These are phyloP conservation scores for Monosporascus sp. DNA, from an alignment of 2,329 filamentous ascomycete genomes.

Conservation along the genomic window DNA sequence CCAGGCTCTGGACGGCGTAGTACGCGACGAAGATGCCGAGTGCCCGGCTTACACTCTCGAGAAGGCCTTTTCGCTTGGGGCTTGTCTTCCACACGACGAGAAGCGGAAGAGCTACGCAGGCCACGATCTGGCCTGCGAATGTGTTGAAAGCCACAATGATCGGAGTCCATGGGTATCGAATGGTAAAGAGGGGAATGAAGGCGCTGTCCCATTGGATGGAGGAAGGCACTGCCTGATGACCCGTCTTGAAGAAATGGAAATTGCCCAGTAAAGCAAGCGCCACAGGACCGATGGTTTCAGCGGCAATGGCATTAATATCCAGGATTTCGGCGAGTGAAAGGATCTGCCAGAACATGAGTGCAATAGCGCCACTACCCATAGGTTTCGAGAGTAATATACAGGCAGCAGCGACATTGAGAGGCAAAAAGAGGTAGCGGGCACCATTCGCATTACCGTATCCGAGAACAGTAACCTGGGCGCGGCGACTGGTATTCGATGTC, in stretches of 20 bases:
- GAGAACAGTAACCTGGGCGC: slow-evolving; percentile 66
- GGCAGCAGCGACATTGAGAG: slow-evolving; percentile 70
- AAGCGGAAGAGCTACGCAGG: slow-evolving; percentile 72
- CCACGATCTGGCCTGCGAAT: slow-evolving; percentile 82
- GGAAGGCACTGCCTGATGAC: slow-evolving; percentile 82
- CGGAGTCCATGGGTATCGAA: slow-evolving; percentile 87
- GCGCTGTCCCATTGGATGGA: slow-evolving; percentile 95
- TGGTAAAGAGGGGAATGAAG: slow-evolving; percentile 78
- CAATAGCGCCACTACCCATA: slow-evolving; percentile 83
- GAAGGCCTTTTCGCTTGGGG: slow-evolving; percentile 62
- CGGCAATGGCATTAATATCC: slow-evolving; percentile 54
- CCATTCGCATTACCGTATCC: slow-evolving; percentile 94
- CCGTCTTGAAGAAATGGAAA: slow-evolving; percentile 96
- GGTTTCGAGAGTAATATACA: slow-evolving; percentile 84
- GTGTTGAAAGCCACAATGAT: slow-evolving; percentile 78
- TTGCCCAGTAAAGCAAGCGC: slow-evolving; percentile 83
- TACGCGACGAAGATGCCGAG: slow-evolving; percentile 73
- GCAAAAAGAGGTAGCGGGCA: slow-evolving; percentile 78
- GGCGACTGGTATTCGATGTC: slow-evolving; percentile 35
- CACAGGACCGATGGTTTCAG: slow-evolving; percentile 73
- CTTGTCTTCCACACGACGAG: slow-evolving; percentile 85
- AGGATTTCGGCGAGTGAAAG: slow-evolving; percentile 67
- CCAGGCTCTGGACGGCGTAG: slow-evolving; percentile 75
- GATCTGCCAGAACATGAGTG: slow-evolving; percentile 80
- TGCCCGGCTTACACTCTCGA: slow-evolving; percentile 66